Conservation (phyloP, 106 monocot genomes). For the Narthecium ossifragum region DNA sequence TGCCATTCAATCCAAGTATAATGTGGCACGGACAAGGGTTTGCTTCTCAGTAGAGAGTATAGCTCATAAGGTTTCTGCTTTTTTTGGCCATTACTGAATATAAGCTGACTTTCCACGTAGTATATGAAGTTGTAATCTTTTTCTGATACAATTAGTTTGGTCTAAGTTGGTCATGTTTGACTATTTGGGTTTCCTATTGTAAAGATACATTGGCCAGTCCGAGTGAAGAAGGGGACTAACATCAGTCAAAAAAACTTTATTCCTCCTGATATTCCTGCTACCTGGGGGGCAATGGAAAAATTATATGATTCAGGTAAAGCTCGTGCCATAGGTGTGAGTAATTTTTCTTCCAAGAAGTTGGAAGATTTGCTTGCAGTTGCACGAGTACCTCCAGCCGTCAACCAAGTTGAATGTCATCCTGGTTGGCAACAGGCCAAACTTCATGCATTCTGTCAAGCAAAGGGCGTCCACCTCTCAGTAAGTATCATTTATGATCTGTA, state of each 20-base stretch:
- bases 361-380: slow-evolving; percentile 52
- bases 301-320: slow-evolving; percentile 66
- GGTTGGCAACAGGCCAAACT: slow-evolving; percentile 73
- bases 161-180: no score
- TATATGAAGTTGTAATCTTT: no score
- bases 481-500: no score
- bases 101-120: no score
- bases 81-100: no score
- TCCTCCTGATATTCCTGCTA: slow-evolving; percentile 51
- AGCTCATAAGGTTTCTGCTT: no score
- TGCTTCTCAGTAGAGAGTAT: no score
- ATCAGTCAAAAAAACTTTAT: slow-evolving; percentile 44
- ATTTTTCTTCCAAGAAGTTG: slow-evolving; percentile 78
- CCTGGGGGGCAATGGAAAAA: slow-evolving; percentile 81
- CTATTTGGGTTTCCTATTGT: background rate
- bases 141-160: no score
- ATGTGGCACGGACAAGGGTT: no score
- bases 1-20: no score
- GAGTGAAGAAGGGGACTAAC: slow-evolving; percentile 42
- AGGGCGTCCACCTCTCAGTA: slow-evolving; percentile 64
- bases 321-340: slow-evolving; percentile 83
- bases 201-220: slow-evolving; percentile 70
- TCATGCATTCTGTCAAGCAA: slow-evolving; percentile 47
- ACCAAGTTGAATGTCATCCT: slow-evolving; percentile 94
- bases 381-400: slow-evolving; percentile 62